phyloP scores from a whole-genome alignment of 192 early-diverging fungal species.

The Dissophora ornata region DNA sequence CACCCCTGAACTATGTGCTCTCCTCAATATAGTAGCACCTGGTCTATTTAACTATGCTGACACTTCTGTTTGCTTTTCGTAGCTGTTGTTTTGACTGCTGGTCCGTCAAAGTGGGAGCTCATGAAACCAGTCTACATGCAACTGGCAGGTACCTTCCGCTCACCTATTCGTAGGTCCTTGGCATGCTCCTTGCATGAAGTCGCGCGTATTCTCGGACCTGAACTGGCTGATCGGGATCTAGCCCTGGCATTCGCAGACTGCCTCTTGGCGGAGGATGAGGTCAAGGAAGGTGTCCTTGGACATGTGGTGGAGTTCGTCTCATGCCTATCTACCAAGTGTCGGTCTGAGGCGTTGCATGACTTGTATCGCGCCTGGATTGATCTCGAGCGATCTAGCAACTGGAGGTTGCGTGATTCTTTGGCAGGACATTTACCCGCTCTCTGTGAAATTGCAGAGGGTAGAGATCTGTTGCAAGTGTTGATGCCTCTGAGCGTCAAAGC shows the following conservation, averaged over 20 bases:
- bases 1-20: neutral
- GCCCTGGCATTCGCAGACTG: constrained; percentile 64
- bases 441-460: constrained; percentile 69
- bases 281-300: constrained; percentile 77
- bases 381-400: constrained; percentile 69
- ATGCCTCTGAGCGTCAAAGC: constrained; percentile 73
- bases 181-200: constrained; percentile 73
- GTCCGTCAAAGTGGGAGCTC: constrained; percentile 67
- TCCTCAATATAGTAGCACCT: neutral
- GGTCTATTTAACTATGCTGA: neutral
- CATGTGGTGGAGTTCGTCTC: constrained; percentile 74
- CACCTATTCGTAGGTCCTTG: constrained; percentile 66
- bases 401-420: constrained; percentile 79
- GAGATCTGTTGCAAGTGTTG: constrained; percentile 70
- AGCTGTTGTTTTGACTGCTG: constrained; percentile 69
- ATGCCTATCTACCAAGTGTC: constrained; percentile 67
- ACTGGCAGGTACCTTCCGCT: constrained; percentile 50
- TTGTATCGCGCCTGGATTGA: constrained; percentile 75
- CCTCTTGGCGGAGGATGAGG: constrained; percentile 67
- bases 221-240: constrained; percentile 64
- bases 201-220: constrained; percentile 64
- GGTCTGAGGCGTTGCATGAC: constrained; percentile 74
- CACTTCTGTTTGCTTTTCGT: no score
- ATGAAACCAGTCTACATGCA: constrained; percentile 55
- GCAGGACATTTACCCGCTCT: constrained; percentile 73